Evolutionary conservation across 768 basidiomycete genomes (phyloP), one percentile per base, ranked within the genome.

Genomic region (Xerocomus brunneocitrinus): DNA sequence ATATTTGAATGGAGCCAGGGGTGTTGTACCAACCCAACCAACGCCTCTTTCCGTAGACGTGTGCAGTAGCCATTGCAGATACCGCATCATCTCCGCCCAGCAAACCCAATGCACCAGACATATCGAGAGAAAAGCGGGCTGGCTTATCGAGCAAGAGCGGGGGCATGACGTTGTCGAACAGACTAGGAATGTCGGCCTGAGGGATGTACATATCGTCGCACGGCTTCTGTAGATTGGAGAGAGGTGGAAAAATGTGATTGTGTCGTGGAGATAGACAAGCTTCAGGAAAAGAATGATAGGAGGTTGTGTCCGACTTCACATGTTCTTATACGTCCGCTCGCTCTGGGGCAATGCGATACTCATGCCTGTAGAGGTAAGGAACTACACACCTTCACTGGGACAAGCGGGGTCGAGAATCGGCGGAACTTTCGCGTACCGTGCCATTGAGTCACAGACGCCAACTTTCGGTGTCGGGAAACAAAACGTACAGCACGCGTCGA

Each of bases 21-120:
- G 61, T 61, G 24, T 73, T 72, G 47, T 71, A 73, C 65, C 62
- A 73, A 12, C 72, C 71, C 16, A 69, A 45, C 59, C 57, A 73
- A 10, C 60, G 61, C 14, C 57, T 58, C 13, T 55, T 51, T 16
- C 56, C 55, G 36, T 64, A 66, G 30, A 72, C 10, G 32, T 64
- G 72, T 1, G 66, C 67, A 16, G 61, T 53, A 6, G 57, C 56
- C 64, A 72, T 65, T 0, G 68, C 61, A 2, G 71, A 62, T 1
- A 70, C 6, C 4, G 69, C 72, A 19, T 67, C 65, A 1, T 68
- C 58, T 9, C 71, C 72, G 5, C 71, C 71, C 27, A 71, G 41
- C 38, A 71, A 59, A 16, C 58, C 60, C 0, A 60, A 53, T 7
- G 61, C 49, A 19, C 68, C 71, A 1, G 68, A 53, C 0, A 49